Conservation (phyloP, 805 yeast species). For the Wickerhamiella siamensis region DNA sequence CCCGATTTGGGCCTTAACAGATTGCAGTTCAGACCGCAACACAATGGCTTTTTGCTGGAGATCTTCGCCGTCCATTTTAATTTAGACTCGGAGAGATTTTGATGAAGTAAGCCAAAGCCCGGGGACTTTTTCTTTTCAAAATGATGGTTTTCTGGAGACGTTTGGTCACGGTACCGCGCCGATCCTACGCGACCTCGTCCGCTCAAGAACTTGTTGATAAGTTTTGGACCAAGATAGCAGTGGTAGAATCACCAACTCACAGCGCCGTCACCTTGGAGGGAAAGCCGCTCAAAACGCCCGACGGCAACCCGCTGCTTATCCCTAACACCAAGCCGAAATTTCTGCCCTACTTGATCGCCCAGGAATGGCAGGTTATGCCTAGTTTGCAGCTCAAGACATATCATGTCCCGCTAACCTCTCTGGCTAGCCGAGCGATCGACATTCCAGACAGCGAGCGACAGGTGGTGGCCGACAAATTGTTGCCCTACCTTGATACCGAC, state of each 20-base stretch:
- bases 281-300: slow-evolving; percentile 70
- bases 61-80: slow-evolving; percentile 24
- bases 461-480: slow-evolving; percentile 42
- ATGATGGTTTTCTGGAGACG: neutral
- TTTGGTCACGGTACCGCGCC: neutral
- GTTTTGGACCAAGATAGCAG: slow-evolving; percentile 68
- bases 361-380: slow-evolving; percentile 77
- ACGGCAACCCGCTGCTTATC: slow-evolving; percentile 54
- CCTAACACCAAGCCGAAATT: slow-evolving; percentile 34
- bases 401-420: slow-evolving; percentile 72
- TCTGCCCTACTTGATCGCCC: slow-evolving; percentile 61
- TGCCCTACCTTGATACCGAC: slow-evolving; percentile 87
- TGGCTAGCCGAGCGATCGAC: slow-evolving; percentile 79
- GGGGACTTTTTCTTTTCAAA: neutral
- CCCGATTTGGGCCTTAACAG: slow-evolving; percentile 39
- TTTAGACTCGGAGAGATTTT: neutral
- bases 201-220: slow-evolving; percentile 25
- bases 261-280: slow-evolving; percentile 53
- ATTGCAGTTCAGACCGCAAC: slow-evolving; percentile 43
- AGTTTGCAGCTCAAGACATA: slow-evolving; percentile 53
- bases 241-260: slow-evolving; percentile 25
- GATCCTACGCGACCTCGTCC: neutral
- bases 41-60: slow-evolving; percentile 51
- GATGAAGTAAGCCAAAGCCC: neutral
- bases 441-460: slow-evolving; percentile 41